These are phyloP conservation scores for Taxillus chinensis DNA, from an alignment of 164 flowering plant species.

Conservation along the genomic window DNA sequence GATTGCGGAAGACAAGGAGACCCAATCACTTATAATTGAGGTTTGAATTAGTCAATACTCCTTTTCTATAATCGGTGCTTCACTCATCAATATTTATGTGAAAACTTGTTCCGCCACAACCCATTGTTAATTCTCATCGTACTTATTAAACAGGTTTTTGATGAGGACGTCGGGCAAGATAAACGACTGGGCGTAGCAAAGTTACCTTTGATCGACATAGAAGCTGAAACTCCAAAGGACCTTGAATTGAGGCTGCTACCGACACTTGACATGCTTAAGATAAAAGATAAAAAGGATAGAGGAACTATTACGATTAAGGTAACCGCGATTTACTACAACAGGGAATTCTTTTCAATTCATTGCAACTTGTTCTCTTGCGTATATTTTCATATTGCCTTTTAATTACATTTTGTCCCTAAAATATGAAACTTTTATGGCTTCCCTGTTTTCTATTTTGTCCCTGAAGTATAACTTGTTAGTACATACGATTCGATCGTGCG, in stretches of 20 bases:
- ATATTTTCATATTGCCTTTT: too few species aligned
- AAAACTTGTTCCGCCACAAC: too few species aligned
- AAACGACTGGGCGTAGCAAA: slow-evolving; percentile 74
- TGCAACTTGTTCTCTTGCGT: too few species aligned
- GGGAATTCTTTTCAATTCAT: not conserved
- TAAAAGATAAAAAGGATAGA: slow-evolving; percentile 90
- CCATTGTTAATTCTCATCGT: not conserved
- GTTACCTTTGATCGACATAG: slow-evolving; percentile 49
- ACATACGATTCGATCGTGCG: too few species aligned
- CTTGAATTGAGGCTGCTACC: slow-evolving; percentile 57
- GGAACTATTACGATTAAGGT: slow-evolving; percentile 82
- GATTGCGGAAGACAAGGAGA: slow-evolving; percentile 95
- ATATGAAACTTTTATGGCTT: too few species aligned
- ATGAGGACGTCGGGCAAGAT: slow-evolving; percentile 85
- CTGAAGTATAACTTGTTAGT: too few species aligned
- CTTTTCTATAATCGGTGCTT: not conserved
- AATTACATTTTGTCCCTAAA: too few species aligned
- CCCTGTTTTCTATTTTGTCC: too few species aligned
- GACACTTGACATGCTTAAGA: slow-evolving; percentile 74
- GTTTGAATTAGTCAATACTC: slow-evolving; percentile 23
- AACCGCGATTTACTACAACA: not conserved
- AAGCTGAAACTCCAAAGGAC: slow-evolving; percentile 54
- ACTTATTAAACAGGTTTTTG: slow-evolving; percentile 56
- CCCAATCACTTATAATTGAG: slow-evolving; percentile 79
- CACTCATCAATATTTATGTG: not conserved